Conservation (phyloP, 768 basidiomycete genomes). For the Gloeopeniophorella convolvens region DNA sequence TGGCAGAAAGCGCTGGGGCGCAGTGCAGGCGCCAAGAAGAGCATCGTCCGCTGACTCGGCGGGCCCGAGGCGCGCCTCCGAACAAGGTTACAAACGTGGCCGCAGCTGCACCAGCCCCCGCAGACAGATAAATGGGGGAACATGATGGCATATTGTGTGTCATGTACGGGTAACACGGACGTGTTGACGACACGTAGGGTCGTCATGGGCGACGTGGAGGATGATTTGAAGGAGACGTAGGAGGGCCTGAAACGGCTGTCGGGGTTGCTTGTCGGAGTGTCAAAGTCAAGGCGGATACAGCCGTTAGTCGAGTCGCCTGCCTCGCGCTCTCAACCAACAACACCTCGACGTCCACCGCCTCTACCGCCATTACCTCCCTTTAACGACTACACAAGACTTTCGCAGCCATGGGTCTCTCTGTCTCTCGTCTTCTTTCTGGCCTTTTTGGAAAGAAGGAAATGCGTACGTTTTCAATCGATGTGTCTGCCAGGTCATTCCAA, state of each 20-base stretch:
- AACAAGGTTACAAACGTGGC: too few species aligned
- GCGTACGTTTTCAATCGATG: slow-evolving; percentile 58
- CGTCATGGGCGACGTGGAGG: neutral
- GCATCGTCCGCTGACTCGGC: too few species aligned
- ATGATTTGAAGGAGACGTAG: too few species aligned
- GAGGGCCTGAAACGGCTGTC: too few species aligned
- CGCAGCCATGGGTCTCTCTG: slow-evolving; percentile 62
- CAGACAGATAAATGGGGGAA: too few species aligned
- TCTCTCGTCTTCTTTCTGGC: slow-evolving; percentile 69
- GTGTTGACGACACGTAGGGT: neutral
- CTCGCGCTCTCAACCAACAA: slow-evolving; percentile 12
- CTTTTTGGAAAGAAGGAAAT: slow-evolving; percentile 99
- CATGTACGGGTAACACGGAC: neutral
- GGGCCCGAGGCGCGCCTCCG: too few species aligned
- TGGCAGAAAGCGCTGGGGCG: too few species aligned
- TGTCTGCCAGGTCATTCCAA: slow-evolving; percentile 22
- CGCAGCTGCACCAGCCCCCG: too few species aligned
- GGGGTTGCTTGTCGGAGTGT: slow-evolving; percentile 15
- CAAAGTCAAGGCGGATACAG: slow-evolving; percentile 1
- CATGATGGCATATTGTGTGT: too few species aligned
- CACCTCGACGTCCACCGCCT: slow-evolving; percentile 4
- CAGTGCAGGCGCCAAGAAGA: too few species aligned
- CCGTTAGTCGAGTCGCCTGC: neutral
- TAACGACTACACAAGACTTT: slow-evolving; percentile 1
- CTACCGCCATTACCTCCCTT: neutral